Conservation (phyloP, 2,329 filamentous ascomycete genomes). For the Botrytis pseudocinerea region DNA sequence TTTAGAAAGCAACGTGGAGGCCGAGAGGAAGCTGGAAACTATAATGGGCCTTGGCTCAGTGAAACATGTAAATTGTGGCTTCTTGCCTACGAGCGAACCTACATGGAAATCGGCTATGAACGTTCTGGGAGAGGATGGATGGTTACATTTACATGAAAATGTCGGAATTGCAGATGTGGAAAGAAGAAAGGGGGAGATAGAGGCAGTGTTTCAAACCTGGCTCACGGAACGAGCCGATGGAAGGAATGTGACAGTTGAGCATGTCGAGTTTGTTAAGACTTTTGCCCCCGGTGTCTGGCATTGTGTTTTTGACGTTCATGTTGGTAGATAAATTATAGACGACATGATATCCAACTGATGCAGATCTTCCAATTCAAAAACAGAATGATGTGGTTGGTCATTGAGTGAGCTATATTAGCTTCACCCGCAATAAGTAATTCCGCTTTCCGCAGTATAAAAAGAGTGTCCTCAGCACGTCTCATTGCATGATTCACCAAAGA, state of each 20-base stretch:
- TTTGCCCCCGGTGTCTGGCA: slow-evolving; percentile 70
- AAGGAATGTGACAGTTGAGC: slow-evolving; percentile 46
- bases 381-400: not conserved
- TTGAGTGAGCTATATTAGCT: not conserved
- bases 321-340: slow-evolving; percentile 21
- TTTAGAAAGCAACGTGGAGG: slow-evolving; percentile 63
- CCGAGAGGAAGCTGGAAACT: slow-evolving; percentile 37
- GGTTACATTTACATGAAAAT: slow-evolving; percentile 69
- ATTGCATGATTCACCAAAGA: not conserved
- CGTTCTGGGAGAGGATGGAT: slow-evolving; percentile 48
- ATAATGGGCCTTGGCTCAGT: slow-evolving; percentile 41
- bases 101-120: slow-evolving; percentile 56
- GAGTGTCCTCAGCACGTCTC: not conserved
- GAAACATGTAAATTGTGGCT: slow-evolving; percentile 63
- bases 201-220: slow-evolving; percentile 29
- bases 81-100: slow-evolving; percentile 58
- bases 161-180: slow-evolving; percentile 57
- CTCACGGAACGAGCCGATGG: slow-evolving; percentile 23
- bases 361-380: not conserved
- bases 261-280: slow-evolving; percentile 67
- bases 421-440: not conserved
- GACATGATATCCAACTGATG: not conserved
- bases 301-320: slow-evolving; percentile 64
- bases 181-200: slow-evolving; percentile 32
- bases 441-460: not conserved